These are phyloP conservation scores for Aspergillus nanangensis DNA, from an alignment of 495 filamentous ascomycete genomes.

Conservation along the genomic window DNA sequence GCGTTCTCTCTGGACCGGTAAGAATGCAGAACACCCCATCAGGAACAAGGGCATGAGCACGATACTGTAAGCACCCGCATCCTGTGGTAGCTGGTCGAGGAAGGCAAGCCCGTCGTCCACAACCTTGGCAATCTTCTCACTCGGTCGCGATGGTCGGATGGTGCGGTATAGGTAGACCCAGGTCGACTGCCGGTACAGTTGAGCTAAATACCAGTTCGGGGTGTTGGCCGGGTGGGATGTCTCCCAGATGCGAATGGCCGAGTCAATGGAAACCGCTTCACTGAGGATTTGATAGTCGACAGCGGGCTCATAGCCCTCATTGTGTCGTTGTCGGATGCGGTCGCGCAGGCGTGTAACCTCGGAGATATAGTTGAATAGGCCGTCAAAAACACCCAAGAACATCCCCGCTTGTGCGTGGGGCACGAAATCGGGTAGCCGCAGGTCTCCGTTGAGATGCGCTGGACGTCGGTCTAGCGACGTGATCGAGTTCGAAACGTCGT, in stretches of 20 bases:
- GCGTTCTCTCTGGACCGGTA: slow-evolving; percentile 60
- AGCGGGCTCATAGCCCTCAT: slow-evolving; percentile 57
- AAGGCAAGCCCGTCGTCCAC: slow-evolving; percentile 74
- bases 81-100: slow-evolving; percentile 56
- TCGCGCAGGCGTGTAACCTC: slow-evolving; percentile 77
- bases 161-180: slow-evolving; percentile 90
- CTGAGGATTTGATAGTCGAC: slow-evolving; percentile 73
- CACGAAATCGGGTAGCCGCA: slow-evolving; percentile 63
- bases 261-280: slow-evolving; percentile 73
- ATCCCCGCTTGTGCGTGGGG: slow-evolving; percentile 69
- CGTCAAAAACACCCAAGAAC: slow-evolving; percentile 82
- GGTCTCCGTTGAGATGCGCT: slow-evolving; percentile 53
- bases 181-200: slow-evolving; percentile 84
- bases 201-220: slow-evolving; percentile 67
- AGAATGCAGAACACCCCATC: slow-evolving; percentile 82
- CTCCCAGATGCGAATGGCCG: slow-evolving; percentile 69
- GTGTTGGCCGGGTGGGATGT: slow-evolving; percentile 67
- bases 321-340: slow-evolving; percentile 63
- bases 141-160: slow-evolving; percentile 67
- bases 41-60: slow-evolving; percentile 86
- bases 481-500: slow-evolving; percentile 77
- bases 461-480: slow-evolving; percentile 60
- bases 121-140: slow-evolving; percentile 64
- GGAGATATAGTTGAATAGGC: slow-evolving; percentile 75
- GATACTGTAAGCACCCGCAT: slow-evolving; percentile 66